Conservation (phyloP, 140 eudicot species). For the Senecio squalidus region DNA sequence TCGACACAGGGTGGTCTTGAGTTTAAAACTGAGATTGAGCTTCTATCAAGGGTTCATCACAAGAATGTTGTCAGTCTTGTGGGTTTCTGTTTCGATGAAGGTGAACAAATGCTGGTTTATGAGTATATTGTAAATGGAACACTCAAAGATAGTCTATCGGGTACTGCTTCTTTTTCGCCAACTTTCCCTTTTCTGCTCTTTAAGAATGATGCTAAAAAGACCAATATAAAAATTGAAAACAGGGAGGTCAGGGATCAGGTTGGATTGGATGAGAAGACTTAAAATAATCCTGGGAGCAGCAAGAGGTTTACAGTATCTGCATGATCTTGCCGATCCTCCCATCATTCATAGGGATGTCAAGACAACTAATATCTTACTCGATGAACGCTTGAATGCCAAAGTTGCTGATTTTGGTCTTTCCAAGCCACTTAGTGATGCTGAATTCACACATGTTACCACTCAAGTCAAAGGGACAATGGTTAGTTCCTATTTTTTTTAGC, state of each 20-base stretch:
- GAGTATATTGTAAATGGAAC: constrained; percentile 64
- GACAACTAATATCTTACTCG: constrained; percentile 61
- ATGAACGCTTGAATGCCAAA: constrained; percentile 62
- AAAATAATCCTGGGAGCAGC: constrained; percentile 70
- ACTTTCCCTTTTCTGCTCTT: background rate
- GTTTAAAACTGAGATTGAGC: constrained; percentile 78
- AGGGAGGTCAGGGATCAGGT: constrained; percentile 64
- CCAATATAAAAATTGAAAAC: constrained; percentile 5
- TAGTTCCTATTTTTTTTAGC: constrained; percentile 12
- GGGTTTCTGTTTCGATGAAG: constrained; percentile 69
- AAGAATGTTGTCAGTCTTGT: constrained; percentile 70
- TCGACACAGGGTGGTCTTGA: constrained; percentile 62
- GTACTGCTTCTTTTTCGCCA: constrained; percentile 23
- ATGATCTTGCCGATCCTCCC: constrained; percentile 74
- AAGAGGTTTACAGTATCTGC: constrained; percentile 65
- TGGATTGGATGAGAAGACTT: constrained; percentile 73
- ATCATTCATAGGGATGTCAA: constrained; percentile 77
- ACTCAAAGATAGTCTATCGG: constrained; percentile 57
- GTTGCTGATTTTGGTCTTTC: constrained; percentile 82
- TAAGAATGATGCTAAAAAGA: background rate
- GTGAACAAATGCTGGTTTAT: constrained; percentile 64
- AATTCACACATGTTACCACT: constrained; percentile 55
- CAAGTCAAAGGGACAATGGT: constrained; percentile 89
- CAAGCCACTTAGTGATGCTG: constrained; percentile 42
- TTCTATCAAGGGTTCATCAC: constrained; percentile 88